Evolutionary conservation across 768 basidiomycete species (phyloP).

Genomic region (Tylopilus sp.): DNA sequence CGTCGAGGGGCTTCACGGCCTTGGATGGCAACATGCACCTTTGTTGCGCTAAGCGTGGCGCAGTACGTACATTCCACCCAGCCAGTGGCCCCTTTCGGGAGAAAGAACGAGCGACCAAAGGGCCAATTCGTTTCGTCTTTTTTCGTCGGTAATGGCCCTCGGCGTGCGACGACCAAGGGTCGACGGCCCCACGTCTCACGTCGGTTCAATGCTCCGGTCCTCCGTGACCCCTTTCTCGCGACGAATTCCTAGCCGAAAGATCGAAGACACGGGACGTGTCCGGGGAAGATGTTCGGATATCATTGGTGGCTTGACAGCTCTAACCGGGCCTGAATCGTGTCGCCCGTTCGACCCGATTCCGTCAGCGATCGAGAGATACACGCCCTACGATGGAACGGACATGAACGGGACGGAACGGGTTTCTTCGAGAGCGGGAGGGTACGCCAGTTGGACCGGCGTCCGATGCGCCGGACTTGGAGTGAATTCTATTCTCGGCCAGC

Average conservation of each 20-base stretch:
- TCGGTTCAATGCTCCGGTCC: neutral
- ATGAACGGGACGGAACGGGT: neutral
- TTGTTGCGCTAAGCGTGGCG: neutral
- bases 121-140: neutral
- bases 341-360: neutral
- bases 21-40: neutral
- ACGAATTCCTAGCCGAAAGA: neutral
- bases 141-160: neutral
- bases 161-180: neutral
- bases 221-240: neutral
- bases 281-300: neutral
- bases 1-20: neutral
- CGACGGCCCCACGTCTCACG: neutral
- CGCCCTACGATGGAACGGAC: neutral
- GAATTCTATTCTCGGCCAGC: neutral
- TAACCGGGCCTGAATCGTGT: neutral
- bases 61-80: slow-evolving; percentile 10
- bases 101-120: neutral
- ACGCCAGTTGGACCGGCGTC: too few relatives aligned
- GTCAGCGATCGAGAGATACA: neutral
- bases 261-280: neutral
- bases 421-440: neutral
- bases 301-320: neutral
- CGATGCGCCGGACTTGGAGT: too few relatives aligned
- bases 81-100: neutral